Conservation (phyloP, 441 rosid genomes). For the Euphorbia schlechtendalii region DNA sequence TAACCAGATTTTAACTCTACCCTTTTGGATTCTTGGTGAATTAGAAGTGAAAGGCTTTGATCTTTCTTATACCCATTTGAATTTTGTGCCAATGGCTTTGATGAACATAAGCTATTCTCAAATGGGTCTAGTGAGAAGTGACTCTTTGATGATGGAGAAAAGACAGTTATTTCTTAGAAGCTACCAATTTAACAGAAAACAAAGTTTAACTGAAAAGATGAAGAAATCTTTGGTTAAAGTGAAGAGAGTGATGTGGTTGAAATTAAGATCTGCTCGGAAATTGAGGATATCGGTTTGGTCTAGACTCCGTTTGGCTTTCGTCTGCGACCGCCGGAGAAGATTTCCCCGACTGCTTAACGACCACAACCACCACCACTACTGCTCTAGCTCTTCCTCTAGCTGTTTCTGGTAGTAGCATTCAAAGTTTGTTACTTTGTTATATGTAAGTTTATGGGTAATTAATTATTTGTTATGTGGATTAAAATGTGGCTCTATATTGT, state of each 20-base stretch:
- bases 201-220: slow-evolving; percentile 38
- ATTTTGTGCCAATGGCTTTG: slow-evolving; percentile 15
- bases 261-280: slow-evolving; percentile 41
- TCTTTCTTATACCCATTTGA: too few relatives aligned
- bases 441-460: too few relatives aligned
- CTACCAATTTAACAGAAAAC: slow-evolving; percentile 69
- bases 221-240: slow-evolving; percentile 34
- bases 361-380: neutral
- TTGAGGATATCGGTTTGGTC: slow-evolving; percentile 49
- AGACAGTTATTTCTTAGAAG: slow-evolving; percentile 72
- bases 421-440: too few relatives aligned
- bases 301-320: slow-evolving; percentile 36
- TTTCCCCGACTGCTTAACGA: slow-evolving; percentile 31
- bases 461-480: neutral
- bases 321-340: slow-evolving; percentile 35
- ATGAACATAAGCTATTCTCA: slow-evolving; percentile 3
- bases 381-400: slow-evolving; percentile 20
- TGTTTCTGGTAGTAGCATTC: slow-evolving; percentile 30
- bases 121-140: slow-evolving; percentile 17
- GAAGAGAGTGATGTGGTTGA: slow-evolving; percentile 39
- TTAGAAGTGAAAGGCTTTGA: too few relatives aligned
- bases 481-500: neutral
- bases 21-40: too few relatives aligned
- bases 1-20: too few relatives aligned
- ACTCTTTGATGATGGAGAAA: slow-evolving; percentile 52